Evolutionary conservation across 2,329 filamentous ascomycete species (phyloP), one percentile per base, ranked within the genome.

Genomic region (Hirsutella rhossiliensis): DNA sequence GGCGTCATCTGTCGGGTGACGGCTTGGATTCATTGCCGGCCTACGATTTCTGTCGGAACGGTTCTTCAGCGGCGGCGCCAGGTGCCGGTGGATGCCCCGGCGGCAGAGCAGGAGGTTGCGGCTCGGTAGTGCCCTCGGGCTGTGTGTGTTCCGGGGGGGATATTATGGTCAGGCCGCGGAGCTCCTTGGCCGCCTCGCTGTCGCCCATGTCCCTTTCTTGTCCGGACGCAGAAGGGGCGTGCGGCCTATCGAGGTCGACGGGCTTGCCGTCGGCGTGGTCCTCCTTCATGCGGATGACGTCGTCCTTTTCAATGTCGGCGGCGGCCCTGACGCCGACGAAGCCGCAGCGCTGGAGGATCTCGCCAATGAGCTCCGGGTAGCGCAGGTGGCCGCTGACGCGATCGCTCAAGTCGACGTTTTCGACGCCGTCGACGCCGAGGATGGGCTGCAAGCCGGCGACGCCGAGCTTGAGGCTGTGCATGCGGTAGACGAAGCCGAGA

Each of bases 401-500:
- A 5, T 66, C 65, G 48, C 69, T 76, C 20, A 78, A 60, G 45
- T 78, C 61, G 15, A 77, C 53, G 48, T 77, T 77, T 48, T 71
- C 61, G 56, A 92, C 72, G 3, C 82, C 82, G 5, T 76, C 72
- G 15, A 89, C 76, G 9, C 72, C 75, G 45, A 78, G 55, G 20
- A 94, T 76, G 29, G 78, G 72, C 58, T 95, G 84, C 2, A 97
- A 67, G 0, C 89, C 90, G 0, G 88, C 88, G 37, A 95, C 78
- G 4, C 89, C 89, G 36, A 85, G 74, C 50, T 92, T 83, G 27
- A 94, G 75, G 46, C 82, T 88, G 36, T 84, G 87, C 3, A 87
- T 82, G 38, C 89, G 80, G 60, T 96, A 95, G 17, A 95, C 68
- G 58, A 95, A 90, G 1, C 80, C 88, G 1, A 96, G 77, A 29